Percentiles rank a stretch among this genome's conserved stretches.
phyloP scores from a whole-genome alignment of 495 filamentous ascomycete genomes.

The Talaromyces ruber region DNA sequence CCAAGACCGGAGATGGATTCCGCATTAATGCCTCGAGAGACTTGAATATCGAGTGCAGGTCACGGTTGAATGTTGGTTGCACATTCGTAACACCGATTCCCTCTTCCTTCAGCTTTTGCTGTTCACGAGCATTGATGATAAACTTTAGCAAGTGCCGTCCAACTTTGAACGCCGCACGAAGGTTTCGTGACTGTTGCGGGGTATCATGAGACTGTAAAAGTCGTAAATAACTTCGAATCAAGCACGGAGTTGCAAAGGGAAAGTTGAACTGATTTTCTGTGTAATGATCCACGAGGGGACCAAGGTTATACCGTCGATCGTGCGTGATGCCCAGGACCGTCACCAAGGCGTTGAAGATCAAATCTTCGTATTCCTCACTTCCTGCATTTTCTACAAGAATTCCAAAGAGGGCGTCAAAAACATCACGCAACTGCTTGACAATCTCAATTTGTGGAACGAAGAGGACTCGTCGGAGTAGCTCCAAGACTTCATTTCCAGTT shows the following conservation, averaged over 20 bases:
- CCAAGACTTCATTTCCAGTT: conserved; percentile 56
- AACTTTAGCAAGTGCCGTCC: conserved; percentile 89
- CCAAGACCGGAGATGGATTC: conserved; percentile 70
- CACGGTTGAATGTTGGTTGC: conserved; percentile 68
- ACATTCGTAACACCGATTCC: conserved; percentile 80
- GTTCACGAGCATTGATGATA: conserved; percentile 80
- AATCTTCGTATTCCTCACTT: conserved; percentile 84
- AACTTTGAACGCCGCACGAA: conserved; percentile 92
- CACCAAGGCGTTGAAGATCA: conserved; percentile 85
- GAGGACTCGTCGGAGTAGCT: conserved; percentile 69
- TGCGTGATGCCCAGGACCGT: conserved; percentile 88
- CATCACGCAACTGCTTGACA: conserved; percentile 82
- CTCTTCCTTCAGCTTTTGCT: conserved; percentile 82
- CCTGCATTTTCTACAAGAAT: conserved; percentile 83
- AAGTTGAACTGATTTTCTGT: conserved; percentile 87
- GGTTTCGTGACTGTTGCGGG: conserved; percentile 67
- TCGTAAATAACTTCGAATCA: conserved; percentile 78
- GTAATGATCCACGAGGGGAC: conserved; percentile 84
- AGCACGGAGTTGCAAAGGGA: conserved; percentile 85
- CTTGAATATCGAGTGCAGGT: conserved; percentile 82
- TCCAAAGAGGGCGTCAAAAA: conserved; percentile 87
- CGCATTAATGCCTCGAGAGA: conserved; percentile 82
- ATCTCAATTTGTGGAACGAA: conserved; percentile 98
- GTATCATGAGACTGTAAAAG: conserved; percentile 73
- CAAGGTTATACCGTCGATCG: conserved; percentile 86